phyloP scores from a whole-genome alignment of 345 rosid species.

The Toxicodendron radicans region DNA sequence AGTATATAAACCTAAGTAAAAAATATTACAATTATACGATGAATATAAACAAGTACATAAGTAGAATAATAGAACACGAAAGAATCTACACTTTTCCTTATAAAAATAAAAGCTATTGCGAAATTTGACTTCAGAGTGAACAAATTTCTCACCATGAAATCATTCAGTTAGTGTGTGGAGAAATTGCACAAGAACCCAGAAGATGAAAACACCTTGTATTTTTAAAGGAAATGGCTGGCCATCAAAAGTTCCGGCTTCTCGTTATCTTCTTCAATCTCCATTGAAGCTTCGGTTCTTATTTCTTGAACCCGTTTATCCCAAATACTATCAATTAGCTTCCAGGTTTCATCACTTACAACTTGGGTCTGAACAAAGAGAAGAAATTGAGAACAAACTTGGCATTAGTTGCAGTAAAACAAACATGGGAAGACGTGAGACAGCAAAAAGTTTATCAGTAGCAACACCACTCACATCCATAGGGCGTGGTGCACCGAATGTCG shows the following conservation, averaged over 20 bases:
- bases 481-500: slow-evolving; percentile 92
- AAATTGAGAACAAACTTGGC: neutral
- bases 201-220: slow-evolving; percentile 9
- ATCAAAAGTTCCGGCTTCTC: slow-evolving; percentile 81
- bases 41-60: too few species aligned
- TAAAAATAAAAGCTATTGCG: too few species aligned
- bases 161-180: neutral
- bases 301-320: slow-evolving; percentile 79
- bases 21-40: too few species aligned
- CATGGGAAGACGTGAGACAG: neutral
- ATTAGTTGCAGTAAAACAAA: neutral
- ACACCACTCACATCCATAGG: slow-evolving; percentile 68
- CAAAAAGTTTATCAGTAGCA: slow-evolving; percentile 20
- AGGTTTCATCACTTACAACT: slow-evolving; percentile 70
- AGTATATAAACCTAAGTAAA: too few species aligned
- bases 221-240: slow-evolving; percentile 83
- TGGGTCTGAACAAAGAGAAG: slow-evolving; percentile 58
- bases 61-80: neutral
- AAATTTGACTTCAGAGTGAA: too few species aligned
- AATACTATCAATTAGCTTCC: slow-evolving; percentile 81
- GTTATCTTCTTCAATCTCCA: slow-evolving; percentile 62
- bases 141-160: slow-evolving; percentile 73
- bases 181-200: slow-evolving; percentile 4
- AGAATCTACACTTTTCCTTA: neutral
- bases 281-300: slow-evolving; percentile 60